Percentiles rank a stretch among this genome's conserved stretches.
These are phyloP conservation scores for Debaryomyces nepalensis DNA, from an alignment of 1,139 yeast genomes.

Conservation along the genomic window DNA sequence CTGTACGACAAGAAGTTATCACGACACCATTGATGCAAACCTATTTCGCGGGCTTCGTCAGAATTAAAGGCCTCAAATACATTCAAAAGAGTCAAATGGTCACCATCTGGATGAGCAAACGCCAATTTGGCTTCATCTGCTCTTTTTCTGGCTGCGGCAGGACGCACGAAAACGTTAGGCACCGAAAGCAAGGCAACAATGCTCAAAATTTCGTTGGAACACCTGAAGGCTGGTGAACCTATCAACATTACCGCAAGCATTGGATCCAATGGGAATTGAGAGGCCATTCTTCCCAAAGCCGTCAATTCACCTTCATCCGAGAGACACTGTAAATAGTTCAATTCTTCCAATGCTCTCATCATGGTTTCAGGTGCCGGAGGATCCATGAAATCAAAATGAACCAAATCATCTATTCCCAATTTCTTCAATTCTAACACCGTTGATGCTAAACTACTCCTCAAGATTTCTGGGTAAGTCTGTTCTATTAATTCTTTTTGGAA, in stretches of 20 bases:
- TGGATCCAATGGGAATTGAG: constrained; percentile 95
- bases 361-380: constrained; percentile 99
- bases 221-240: constrained; percentile 80
- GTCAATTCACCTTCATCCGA: constrained; percentile 93
- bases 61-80: constrained; percentile 84
- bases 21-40: constrained; percentile 84
- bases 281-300: constrained; percentile 83
- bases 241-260: constrained; percentile 92
- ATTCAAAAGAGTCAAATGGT: constrained; percentile 86
- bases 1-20: constrained; percentile 85
- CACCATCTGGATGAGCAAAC: constrained; percentile 95
- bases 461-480: constrained; percentile 94
- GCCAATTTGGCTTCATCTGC: constrained; percentile 90
- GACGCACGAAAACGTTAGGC: constrained; percentile 93
- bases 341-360: constrained; percentile 98
- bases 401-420: constrained; percentile 92
- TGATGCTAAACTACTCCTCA: constrained; percentile 86
- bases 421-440: constrained; percentile 93
- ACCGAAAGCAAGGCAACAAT: constrained; percentile 91
- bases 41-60: constrained; percentile 65
- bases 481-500: constrained; percentile 91
- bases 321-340: constrained; percentile 85
- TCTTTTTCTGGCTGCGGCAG: constrained; percentile 81
- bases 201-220: constrained; percentile 87
- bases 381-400: constrained; percentile 98